These are phyloP conservation scores for Striga hermonthica DNA, from an alignment of 305 asterid genomes.

Conservation along the genomic window DNA sequence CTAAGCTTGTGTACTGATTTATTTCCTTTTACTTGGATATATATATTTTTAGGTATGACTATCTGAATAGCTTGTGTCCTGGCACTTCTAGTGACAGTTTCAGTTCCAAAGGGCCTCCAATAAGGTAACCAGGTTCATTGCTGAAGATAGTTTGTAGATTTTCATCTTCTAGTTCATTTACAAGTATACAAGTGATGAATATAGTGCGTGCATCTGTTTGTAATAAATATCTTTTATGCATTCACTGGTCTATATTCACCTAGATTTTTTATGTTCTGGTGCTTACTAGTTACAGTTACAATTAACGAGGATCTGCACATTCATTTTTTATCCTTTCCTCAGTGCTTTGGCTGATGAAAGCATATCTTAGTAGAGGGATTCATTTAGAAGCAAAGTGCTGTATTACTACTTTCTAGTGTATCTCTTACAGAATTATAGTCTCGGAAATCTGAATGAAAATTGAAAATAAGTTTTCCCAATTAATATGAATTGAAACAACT, in stretches of 20 bases:
- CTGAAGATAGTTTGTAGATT: slow-evolving; percentile 10
- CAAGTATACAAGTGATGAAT: slow-evolving; percentile 11
- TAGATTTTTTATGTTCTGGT: not conserved
- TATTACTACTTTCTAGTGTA: slow-evolving; percentile 7
- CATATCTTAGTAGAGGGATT: slow-evolving; percentile 6
- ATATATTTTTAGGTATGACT: slow-evolving; percentile 57
- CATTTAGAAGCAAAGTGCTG: slow-evolving; percentile 8
- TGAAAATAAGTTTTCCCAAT: no score
- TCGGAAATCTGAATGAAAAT: slow-evolving; percentile 18
- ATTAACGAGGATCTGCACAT: not conserved
- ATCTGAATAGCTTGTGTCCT: slow-evolving; percentile 67
- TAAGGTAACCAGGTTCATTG: slow-evolving; percentile 45
- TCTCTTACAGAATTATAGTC: slow-evolving; percentile 14
- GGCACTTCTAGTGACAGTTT: slow-evolving; percentile 40
- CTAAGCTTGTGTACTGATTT: slow-evolving; percentile 19
- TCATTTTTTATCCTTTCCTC: not conserved
- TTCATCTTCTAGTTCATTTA: slow-evolving; percentile 14
- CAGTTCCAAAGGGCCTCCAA: slow-evolving; percentile 44
- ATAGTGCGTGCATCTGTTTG: slow-evolving; percentile 20
- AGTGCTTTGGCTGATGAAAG: slow-evolving; percentile 18
- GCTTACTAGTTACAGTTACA: slow-evolving; percentile 7
- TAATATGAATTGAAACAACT: not conserved
- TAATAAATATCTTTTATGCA: slow-evolving; percentile 14
- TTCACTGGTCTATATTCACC: slow-evolving; percentile 3
- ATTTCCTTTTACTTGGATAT: slow-evolving; percentile 1